Conservation (phyloP, 371 early-diverging fungal genomes). For the Mucor irregularis region DNA sequence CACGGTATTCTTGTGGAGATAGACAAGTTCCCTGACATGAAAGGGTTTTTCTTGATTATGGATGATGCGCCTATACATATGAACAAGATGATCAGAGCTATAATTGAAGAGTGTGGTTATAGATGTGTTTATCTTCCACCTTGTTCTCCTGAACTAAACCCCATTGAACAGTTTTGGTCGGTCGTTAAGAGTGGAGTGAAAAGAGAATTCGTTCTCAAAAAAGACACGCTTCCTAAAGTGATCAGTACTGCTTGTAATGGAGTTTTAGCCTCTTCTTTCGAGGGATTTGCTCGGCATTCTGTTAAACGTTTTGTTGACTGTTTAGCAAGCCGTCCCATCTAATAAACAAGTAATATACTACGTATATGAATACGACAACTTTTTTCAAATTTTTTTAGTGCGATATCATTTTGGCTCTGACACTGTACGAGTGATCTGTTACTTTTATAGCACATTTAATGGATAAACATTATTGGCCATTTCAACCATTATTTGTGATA, state of each 20-base stretch:
- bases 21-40: slow-evolving; percentile 22
- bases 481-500: no score
- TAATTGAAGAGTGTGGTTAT: slow-evolving; percentile 13
- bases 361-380: not conserved
- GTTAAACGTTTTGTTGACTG: slow-evolving; percentile 4
- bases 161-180: slow-evolving; percentile 22
- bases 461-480: no score
- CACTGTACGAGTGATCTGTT: no score
- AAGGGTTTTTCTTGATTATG: slow-evolving; percentile 21
- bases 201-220: not conserved
- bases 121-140: slow-evolving; percentile 22
- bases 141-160: slow-evolving; percentile 10
- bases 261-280: not conserved
- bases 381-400: no score
- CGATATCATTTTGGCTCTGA: no score
- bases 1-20: slow-evolving; percentile 18
- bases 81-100: slow-evolving; percentile 6
- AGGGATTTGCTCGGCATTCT: slow-evolving; percentile 11
- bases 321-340: not conserved
- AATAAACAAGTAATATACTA: not conserved
- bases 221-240: not conserved
- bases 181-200: slow-evolving; percentile 9
- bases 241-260: no score
- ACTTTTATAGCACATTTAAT: no score
- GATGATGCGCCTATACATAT: slow-evolving; percentile 22